A percentile compares a stretch with the other conserved stretches of the same genome.
phyloP scores from a whole-genome alignment of 805 yeast genomes.

The Metschnikowia arizonensis region DNA sequence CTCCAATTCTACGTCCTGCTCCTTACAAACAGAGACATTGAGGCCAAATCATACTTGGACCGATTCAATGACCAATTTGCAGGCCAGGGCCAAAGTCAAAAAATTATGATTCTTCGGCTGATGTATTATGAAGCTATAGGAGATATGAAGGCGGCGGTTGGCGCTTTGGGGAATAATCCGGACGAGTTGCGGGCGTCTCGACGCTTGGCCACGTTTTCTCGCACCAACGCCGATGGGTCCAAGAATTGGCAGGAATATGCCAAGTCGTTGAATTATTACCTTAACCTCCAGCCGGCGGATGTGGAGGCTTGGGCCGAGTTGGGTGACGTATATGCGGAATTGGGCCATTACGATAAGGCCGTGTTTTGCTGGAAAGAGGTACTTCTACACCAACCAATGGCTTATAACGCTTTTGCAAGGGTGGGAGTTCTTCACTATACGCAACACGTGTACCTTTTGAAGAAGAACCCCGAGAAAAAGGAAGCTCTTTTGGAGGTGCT shows the following conservation, averaged over 20 bases:
- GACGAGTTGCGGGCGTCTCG: conserved; percentile 37
- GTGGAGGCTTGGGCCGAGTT: conserved; percentile 75
- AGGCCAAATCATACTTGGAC: conserved; percentile 65
- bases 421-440: conserved; percentile 47
- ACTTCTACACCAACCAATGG: conserved; percentile 61
- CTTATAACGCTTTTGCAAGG: conserved; percentile 60
- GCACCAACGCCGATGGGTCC: conserved; percentile 19
- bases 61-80: conserved; percentile 65
- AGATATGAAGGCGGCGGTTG: conserved; percentile 27
- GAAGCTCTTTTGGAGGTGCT: conserved; percentile 28
- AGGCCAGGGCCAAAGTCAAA: conserved; percentile 45
- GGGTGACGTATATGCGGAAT: conserved; percentile 54
- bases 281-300: conserved; percentile 71
- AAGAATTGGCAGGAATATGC: conserved; percentile 41
- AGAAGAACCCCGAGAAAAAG: conserved; percentile 21
- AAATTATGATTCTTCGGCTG: conserved; percentile 53
- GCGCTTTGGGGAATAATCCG: conserved; percentile 25
- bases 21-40: conserved; percentile 57
- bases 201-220: conserved; percentile 33
- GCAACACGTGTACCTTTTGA: conserved; percentile 21
- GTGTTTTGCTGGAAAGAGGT: conserved; percentile 68
- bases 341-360: conserved; percentile 66
- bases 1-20: conserved; percentile 66
- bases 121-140: conserved; percentile 55
- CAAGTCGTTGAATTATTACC: conserved; percentile 47